These are phyloP conservation scores for Colletotrichum chlorophyti DNA, from an alignment of 2,329 filamentous ascomycete species.

Conservation along the genomic window DNA sequence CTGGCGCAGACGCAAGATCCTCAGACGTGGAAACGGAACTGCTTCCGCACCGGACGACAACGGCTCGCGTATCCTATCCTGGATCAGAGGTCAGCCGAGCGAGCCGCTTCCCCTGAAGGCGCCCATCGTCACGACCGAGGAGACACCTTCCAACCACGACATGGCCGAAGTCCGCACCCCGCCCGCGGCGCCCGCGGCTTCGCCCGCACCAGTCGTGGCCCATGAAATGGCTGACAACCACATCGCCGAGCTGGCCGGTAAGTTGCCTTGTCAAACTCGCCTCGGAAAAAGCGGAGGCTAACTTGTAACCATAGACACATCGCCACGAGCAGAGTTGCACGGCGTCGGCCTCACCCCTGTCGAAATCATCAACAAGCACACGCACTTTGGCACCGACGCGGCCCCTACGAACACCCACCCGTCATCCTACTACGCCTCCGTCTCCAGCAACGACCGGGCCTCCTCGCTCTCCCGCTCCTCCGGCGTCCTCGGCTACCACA, in stretches of 20 bases:
- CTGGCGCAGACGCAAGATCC: conserved; percentile 55
- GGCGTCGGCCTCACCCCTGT: conserved; percentile 48
- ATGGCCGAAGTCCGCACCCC: conserved; percentile 42
- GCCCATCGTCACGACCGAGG: conserved; percentile 52
- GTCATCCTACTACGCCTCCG: conserved; percentile 35
- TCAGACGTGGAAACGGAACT: conserved; percentile 44
- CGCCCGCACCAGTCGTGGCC: conserved; percentile 15
- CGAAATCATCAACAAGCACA: conserved; percentile 47
- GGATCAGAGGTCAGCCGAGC: conserved; percentile 55
- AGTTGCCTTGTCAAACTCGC: conserved; percentile 17
- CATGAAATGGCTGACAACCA: conserved; percentile 51
- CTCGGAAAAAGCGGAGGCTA: too few species aligned
- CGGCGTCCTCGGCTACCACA: conserved; percentile 16
- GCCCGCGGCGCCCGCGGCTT: conserved; percentile 22
- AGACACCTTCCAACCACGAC: conserved; percentile 46
- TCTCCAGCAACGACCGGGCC: conserved; percentile 28
- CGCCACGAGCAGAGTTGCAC: conserved; percentile 51
- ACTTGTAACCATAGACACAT: conserved; percentile 46
- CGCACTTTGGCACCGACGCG: conserved; percentile 35
- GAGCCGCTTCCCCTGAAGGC: conserved; percentile 50
- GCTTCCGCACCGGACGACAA: conserved; percentile 53
- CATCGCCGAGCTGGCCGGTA: conserved; percentile 57
- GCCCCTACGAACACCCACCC: conserved; percentile 36
- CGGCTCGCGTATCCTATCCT: conserved; percentile 55
- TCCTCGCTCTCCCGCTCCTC: conserved; percentile 29